phyloP scores from a whole-genome alignment of 805 yeast species.

The Nakazawaea ishiwadae region DNA sequence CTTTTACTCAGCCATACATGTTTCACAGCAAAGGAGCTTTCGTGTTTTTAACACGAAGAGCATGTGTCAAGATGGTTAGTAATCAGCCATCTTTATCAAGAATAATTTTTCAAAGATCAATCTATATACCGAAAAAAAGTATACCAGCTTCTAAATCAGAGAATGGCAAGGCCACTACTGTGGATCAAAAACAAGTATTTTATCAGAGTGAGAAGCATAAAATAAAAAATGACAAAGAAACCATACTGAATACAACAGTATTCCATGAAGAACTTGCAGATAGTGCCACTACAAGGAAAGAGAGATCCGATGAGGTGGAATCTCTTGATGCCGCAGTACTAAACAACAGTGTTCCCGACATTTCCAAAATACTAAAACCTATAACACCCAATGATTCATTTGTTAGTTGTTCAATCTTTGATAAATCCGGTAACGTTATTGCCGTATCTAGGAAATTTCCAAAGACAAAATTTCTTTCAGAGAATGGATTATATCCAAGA shows the following conservation, averaged over 20 bases:
- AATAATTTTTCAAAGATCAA: background rate
- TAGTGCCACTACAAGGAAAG: too few relatives aligned
- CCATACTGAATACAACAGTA: too few relatives aligned
- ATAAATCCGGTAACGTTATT: slow-evolving; percentile 59
- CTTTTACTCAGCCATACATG: background rate
- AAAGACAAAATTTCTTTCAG: slow-evolving; percentile 61
- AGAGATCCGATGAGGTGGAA: too few relatives aligned
- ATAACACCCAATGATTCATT: slow-evolving; percentile 43
- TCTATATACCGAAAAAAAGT: background rate
- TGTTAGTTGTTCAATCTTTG: slow-evolving; percentile 81
- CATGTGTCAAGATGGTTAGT: background rate
- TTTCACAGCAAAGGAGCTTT: background rate
- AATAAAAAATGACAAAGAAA: too few relatives aligned
- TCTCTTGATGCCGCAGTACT: too few relatives aligned
- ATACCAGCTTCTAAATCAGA: background rate
- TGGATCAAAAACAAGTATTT: too few relatives aligned
- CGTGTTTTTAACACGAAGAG: background rate
- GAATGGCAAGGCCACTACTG: too few relatives aligned
- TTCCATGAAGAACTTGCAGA: too few relatives aligned
- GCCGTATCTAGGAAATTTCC: slow-evolving; percentile 72
- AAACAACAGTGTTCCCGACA: slow-evolving; percentile 8
- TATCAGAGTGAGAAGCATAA: too few relatives aligned
- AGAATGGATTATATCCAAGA: slow-evolving; percentile 76
- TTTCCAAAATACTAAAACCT: slow-evolving; percentile 30
- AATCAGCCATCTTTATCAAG: background rate